Evolutionary conservation across 495 filamentous ascomycete species (phyloP).

Genomic region (Melanomma pulvis-pyrius): DNA sequence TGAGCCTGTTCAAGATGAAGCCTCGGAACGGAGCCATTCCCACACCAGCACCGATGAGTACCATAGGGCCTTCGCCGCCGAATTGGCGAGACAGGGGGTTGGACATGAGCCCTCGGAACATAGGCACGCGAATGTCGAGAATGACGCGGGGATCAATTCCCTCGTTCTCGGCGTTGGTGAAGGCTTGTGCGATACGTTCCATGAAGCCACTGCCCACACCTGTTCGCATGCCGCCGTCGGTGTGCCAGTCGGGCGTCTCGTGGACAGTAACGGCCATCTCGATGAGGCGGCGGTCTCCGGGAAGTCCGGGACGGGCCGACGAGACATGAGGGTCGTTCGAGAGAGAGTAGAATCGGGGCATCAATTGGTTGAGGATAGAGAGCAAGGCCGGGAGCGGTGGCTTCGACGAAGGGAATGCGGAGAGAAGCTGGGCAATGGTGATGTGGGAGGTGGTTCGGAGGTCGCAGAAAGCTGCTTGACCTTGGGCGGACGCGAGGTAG

Average conservation of each 20-base stretch:
- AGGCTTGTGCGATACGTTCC: conserved; percentile 72
- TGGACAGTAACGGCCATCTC: conserved; percentile 96
- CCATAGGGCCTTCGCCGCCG: conserved; percentile 89
- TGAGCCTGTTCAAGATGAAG: conserved; percentile 91
- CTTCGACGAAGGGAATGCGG: conserved; percentile 88
- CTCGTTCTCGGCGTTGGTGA: conserved; percentile 63
- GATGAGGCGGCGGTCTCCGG: conserved; percentile 75
- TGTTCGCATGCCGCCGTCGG: conserved; percentile 40
- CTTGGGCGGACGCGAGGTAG: conserved; percentile 85
- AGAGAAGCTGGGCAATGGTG: conserved; percentile 78
- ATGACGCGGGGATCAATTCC: conserved; percentile 46
- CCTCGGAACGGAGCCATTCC: conserved; percentile 96
- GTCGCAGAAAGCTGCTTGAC: conserved; percentile 92
- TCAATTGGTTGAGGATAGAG: conserved; percentile 78
- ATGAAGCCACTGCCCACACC: conserved; percentile 70
- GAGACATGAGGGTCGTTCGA: conserved; percentile 93
- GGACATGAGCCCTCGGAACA: conserved; percentile 99
- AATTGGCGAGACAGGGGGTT: conserved; percentile 93
- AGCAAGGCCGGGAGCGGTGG: conserved; percentile 82
- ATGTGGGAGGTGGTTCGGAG: conserved; percentile 87
- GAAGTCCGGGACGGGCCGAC: conserved; percentile 64
- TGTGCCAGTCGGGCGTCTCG: conserved; percentile 78
- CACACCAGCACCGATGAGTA: conserved; percentile 94
- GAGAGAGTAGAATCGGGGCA: conserved; percentile 97
- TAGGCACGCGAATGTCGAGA: conserved; percentile 75